Percentiles rank a stretch among this genome's conserved stretches.
Evolutionary conservation across 805 yeast species (phyloP).

Genomic region (Starmerella floris): DNA sequence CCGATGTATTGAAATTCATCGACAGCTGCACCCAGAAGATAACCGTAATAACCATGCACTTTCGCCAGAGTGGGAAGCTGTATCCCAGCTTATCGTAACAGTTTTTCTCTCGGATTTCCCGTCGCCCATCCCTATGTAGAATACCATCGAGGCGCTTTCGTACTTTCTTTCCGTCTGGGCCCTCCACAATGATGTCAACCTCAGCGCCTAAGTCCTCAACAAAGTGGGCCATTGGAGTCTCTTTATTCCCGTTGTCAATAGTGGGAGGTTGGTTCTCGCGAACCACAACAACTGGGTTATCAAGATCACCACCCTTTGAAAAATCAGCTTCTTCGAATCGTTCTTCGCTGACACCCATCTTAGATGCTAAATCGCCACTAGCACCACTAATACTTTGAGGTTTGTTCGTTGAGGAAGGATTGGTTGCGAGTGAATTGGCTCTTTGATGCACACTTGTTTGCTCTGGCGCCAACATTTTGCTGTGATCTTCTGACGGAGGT

Average conservation of each 20-base stretch:
- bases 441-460: too few relatives aligned
- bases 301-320: conserved; percentile 3
- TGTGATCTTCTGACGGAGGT: too few relatives aligned
- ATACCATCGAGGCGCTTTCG: conserved; percentile 12
- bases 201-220: conserved; percentile 16
- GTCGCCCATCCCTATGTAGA: conserved; percentile 14
- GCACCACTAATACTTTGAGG: not conserved
- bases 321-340: not conserved
- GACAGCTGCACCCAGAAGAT: conserved; percentile 32
- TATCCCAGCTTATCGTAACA: conserved; percentile 31
- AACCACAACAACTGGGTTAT: conserved; percentile 3
- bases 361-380: not conserved
- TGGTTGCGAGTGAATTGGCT: too few relatives aligned
- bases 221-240: conserved; percentile 8
- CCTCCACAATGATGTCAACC: conserved; percentile 8
- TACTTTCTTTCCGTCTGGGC: conserved; percentile 3
- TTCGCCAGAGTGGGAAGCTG: conserved; percentile 26
- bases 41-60: conserved; percentile 31
- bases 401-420: too few relatives aligned
- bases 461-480: too few relatives aligned
- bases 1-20: conserved; percentile 33
- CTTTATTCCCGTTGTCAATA: conserved; percentile 8
- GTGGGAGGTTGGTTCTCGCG: not conserved
- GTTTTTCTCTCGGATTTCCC: conserved; percentile 26
- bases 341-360: not conserved